phyloP scores from a whole-genome alignment of 176 grass and related monocot genomes.

The Paspalum vaginatum region DNA sequence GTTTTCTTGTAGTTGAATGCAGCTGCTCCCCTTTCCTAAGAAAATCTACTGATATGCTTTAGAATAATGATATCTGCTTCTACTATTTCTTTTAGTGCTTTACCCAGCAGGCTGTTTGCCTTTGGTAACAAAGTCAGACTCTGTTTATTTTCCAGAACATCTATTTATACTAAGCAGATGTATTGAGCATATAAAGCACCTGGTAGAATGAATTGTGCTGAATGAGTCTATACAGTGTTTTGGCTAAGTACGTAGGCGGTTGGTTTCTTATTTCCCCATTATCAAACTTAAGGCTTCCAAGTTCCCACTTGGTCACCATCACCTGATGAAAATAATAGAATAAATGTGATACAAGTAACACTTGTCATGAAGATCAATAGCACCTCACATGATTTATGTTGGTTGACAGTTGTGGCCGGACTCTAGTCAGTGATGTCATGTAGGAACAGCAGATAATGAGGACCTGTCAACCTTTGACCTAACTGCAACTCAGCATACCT shows the following conservation, averaged over 20 bases:
- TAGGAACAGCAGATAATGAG: neutral
- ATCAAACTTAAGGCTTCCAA: neutral
- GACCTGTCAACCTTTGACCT: neutral
- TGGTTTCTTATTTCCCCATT: neutral
- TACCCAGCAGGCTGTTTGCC: neutral
- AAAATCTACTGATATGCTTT: neutral
- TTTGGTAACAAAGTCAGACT: neutral
- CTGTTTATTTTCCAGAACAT: neutral
- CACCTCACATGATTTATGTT: neutral
- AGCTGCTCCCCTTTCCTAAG: neutral
- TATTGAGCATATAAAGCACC: neutral
- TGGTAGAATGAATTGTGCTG: neutral
- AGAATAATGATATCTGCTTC: neutral
- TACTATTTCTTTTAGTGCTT: neutral
- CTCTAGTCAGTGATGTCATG: neutral
- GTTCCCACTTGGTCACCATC: neutral
- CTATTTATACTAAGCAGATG: neutral
- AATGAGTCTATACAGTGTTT: neutral
- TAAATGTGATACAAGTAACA: neutral
- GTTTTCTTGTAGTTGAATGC: slow-evolving; percentile 18
- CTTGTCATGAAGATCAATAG: neutral
- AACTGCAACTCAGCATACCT: neutral
- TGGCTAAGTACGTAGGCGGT: neutral
- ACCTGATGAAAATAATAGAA: neutral
- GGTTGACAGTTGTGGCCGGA: neutral